phyloP scores from a whole-genome alignment of 495 filamentous ascomycete species.

The Trichocladium uniseriatum region DNA sequence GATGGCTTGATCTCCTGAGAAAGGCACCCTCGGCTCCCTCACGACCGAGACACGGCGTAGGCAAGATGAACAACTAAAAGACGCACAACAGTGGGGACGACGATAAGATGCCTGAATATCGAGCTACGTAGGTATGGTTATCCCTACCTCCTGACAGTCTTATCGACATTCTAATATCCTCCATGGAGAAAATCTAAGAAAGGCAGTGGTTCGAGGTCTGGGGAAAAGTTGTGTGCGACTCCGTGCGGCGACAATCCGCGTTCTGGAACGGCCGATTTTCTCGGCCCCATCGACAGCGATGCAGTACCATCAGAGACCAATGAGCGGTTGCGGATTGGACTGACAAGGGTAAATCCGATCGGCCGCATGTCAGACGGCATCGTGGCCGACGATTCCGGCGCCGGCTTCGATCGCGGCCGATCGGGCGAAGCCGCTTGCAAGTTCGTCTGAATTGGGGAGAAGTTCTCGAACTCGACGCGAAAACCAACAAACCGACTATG shows the following conservation, averaged over 20 bases:
- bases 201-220: not conserved
- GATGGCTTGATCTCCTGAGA: too few species aligned
- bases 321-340: not conserved
- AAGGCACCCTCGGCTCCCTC: too few species aligned
- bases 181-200: not conserved
- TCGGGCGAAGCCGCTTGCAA: too few species aligned
- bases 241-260: conserved; percentile 7
- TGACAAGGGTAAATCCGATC: not conserved
- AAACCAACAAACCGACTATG: too few species aligned
- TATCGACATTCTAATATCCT: not conserved
- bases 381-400: too few species aligned
- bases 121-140: not conserved
- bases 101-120: too few species aligned
- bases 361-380: not conserved
- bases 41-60: too few species aligned
- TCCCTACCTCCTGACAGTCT: not conserved
- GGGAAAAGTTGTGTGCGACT: not conserved
- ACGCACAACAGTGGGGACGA: too few species aligned
- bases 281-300: not conserved
- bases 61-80: too few species aligned
- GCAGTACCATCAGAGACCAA: conserved; percentile 1
- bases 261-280: conserved; percentile 21
- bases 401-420: too few species aligned
- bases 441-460: too few species aligned
- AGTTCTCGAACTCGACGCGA: too few species aligned